Evolutionary conservation across 345 rosid genomes (phyloP).

Genomic region (Camelina sativa): DNA sequence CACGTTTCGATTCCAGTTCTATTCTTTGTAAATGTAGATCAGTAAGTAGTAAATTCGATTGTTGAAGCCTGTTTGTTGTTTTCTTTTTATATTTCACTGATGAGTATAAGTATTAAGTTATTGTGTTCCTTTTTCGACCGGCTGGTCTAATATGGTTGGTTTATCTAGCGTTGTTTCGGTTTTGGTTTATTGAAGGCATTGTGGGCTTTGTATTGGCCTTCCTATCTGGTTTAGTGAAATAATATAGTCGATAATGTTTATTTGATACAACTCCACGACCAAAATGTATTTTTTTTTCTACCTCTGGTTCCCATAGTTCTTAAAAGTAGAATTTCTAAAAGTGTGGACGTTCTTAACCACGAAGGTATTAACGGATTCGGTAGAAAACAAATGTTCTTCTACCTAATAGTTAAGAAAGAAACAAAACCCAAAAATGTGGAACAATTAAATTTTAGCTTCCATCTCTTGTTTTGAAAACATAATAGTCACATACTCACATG

Average conservation of each 20-base stretch:
- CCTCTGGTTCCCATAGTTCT: too few species aligned
- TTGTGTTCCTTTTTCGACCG: not conserved
- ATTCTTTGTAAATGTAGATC: slow-evolving; percentile 25
- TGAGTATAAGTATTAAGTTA: not conserved
- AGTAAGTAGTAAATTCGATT: slow-evolving; percentile 14
- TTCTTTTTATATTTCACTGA: not conserved
- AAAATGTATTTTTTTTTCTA: too few species aligned
- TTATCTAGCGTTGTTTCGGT: not conserved
- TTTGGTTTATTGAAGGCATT: not conserved
- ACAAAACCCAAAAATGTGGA: not conserved
- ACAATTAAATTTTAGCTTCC: not conserved
- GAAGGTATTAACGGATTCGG: not conserved
- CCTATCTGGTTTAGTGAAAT: too few species aligned
- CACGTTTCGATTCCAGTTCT: not conserved
- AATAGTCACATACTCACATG: not conserved
- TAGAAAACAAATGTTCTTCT: not conserved
- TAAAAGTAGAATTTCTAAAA: too few species aligned
- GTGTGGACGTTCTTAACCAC: not conserved
- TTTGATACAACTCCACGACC: too few species aligned
- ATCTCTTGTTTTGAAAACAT: not conserved
- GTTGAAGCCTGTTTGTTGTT: not conserved
- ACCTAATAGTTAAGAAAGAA: too few species aligned
- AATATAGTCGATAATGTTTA: too few species aligned
- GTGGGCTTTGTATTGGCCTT: not conserved
- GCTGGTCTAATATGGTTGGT: slow-evolving; percentile 5